Evolutionary conservation across 768 basidiomycete genomes (phyloP).

Genomic region (Phallus indusiatus): DNA sequence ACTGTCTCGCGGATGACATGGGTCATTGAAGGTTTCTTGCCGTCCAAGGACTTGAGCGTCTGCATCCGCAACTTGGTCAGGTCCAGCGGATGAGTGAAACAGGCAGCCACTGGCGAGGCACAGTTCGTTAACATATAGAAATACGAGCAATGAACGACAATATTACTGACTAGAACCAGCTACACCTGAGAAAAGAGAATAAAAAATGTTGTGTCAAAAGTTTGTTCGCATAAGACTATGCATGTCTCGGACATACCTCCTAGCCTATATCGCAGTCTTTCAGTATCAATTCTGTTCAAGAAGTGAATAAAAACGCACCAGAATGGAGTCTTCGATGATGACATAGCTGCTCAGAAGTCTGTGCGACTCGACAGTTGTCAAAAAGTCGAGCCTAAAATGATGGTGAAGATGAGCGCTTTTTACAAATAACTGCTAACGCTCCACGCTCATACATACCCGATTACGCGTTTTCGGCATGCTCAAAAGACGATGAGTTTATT

Average conservation of each 20-base stretch:
- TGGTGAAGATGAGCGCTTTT: not conserved
- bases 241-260: conserved; percentile 3
- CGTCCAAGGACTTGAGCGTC: conserved; percentile 40
- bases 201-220: not conserved
- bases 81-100: conserved; percentile 75
- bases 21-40: conserved; percentile 54
- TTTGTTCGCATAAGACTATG: not conserved
- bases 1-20: conserved; percentile 57
- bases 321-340: conserved; percentile 3
- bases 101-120: conserved; percentile 56
- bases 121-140: conserved; percentile 70
- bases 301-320: conserved; percentile 1
- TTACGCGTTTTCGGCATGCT: not conserved
- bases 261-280: not conserved
- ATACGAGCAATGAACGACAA: conserved; percentile 82
- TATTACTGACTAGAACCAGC: conserved; percentile 25
- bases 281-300: not conserved
- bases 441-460: not conserved
- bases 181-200: conserved; percentile 17
- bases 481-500: not conserved
- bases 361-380: too few relatives aligned
- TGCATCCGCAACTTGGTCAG: conserved; percentile 89
- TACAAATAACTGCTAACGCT: not conserved
- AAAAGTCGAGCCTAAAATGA: not conserved
- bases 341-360: not conserved